Evolutionary conservation across 1,284 basidiomycete species (phyloP).

Genomic region (Mycosarcoma mackinlayi): DNA sequence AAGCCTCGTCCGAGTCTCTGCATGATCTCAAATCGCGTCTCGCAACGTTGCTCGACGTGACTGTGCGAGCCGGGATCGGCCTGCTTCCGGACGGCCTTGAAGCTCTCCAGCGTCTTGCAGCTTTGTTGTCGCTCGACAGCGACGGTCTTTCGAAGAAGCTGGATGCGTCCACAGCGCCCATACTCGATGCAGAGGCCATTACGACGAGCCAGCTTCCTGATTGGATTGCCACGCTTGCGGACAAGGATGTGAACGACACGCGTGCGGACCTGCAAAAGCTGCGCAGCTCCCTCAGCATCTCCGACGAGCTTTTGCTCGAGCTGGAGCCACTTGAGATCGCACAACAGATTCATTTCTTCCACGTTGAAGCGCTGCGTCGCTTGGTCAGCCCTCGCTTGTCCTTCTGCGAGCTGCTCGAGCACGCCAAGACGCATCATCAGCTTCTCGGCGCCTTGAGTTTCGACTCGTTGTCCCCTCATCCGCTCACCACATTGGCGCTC

Average conservation of each 20-base stretch:
- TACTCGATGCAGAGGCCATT: constrained; percentile 7
- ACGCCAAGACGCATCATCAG: constrained; percentile 6
- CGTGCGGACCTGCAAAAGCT: constrained; percentile 33
- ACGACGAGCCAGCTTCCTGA: constrained; percentile 8
- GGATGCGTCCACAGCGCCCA: background rate
- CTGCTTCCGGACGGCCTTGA: background rate
- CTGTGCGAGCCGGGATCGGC: constrained; percentile 20
- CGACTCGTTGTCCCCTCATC: constrained; percentile 59
- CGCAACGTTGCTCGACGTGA: constrained; percentile 22
- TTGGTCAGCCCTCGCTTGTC: constrained; percentile 24
- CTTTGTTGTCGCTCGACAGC: constrained; percentile 1
- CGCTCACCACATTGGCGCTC: constrained; percentile 58
- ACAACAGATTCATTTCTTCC: constrained; percentile 64
- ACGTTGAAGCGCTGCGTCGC: constrained; percentile 45
- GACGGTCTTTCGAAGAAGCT: constrained; percentile 13
- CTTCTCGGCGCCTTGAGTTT: constrained; percentile 53
- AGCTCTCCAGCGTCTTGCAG: constrained; percentile 10
- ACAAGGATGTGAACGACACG: constrained; percentile 7
- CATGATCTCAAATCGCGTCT: constrained; percentile 20
- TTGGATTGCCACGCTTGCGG: constrained; percentile 35
- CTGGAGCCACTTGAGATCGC: constrained; percentile 64
- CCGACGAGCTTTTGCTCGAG: constrained; percentile 44
- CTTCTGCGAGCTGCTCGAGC: constrained; percentile 27
- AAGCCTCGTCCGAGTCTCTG: background rate
- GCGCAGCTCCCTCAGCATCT: constrained; percentile 31